phyloP scores from a whole-genome alignment of 768 basidiomycete genomes.

The Russula lepida region DNA sequence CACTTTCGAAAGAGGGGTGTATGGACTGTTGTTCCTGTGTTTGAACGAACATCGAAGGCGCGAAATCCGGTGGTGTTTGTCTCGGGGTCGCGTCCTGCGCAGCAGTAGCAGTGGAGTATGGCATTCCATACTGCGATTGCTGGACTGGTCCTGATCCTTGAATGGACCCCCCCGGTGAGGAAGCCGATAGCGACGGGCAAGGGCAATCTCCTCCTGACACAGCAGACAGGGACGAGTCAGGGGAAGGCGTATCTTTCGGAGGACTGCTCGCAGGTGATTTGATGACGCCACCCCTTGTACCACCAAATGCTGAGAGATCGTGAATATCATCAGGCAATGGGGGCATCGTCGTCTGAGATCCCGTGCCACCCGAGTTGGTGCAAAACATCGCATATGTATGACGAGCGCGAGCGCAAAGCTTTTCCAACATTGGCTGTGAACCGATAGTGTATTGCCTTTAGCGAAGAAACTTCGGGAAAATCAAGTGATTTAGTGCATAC shows the following conservation, averaged over 20 bases:
- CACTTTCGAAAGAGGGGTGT: conserved; percentile 2
- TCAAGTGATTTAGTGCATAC: neutral
- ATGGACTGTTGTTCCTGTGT: neutral
- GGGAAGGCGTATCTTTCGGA: conserved; percentile 2
- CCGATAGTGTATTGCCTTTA: neutral
- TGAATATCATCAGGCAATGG: conserved; percentile 4
- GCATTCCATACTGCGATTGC: conserved; percentile 4
- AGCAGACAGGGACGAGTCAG: conserved; percentile 1
- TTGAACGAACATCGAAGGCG: neutral
- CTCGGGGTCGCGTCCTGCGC: neutral
- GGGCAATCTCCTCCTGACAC: neutral
- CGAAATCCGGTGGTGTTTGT: neutral
- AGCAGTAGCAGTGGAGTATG: neutral
- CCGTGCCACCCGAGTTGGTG: neutral
- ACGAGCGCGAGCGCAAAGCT: conserved; percentile 32
- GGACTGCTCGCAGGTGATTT: conserved; percentile 14
- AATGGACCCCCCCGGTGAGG: neutral
- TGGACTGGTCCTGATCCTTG: neutral
- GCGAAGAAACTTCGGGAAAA: neutral
- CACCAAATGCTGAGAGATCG: conserved; percentile 16
- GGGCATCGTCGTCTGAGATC: neutral
- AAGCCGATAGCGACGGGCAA: neutral
- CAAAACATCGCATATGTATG: conserved; percentile 26
- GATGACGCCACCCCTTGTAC: conserved; percentile 14
- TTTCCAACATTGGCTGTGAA: conserved; percentile 31